Evolutionary conservation across 106 monocot species (phyloP).

Genomic region (Triglochin maritima): DNA sequence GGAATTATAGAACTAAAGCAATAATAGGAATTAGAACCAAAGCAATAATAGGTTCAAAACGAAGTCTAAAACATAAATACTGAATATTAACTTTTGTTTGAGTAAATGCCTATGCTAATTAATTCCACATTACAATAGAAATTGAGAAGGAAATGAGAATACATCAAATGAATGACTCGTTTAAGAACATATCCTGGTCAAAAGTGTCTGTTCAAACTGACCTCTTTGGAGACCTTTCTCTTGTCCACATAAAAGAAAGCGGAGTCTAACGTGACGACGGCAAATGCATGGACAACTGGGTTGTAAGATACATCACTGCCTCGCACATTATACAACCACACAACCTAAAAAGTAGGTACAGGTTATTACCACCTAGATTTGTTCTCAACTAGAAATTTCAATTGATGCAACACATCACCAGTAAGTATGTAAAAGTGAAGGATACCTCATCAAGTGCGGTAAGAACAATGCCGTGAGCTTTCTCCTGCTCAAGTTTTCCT

Average conservation of each 20-base stretch:
- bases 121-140: no score
- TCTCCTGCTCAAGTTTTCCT: constrained; percentile 54
- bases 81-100: no score
- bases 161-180: no score
- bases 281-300: constrained; percentile 93
- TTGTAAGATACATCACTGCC: constrained; percentile 82
- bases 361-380: background rate
- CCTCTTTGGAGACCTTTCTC: constrained; percentile 85
- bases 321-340: constrained; percentile 91
- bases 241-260: constrained; percentile 93
- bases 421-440: background rate
- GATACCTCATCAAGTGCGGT: constrained; percentile 92
- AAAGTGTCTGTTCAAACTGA: constrained; percentile 10
- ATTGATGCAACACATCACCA: background rate
- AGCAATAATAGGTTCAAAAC: no score
- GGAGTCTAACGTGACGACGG: constrained; percentile 57
- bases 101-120: no score
- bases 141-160: no score
- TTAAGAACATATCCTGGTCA: no score
- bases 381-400: background rate
- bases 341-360: constrained; percentile 41
- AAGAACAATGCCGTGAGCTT: constrained; percentile 53
- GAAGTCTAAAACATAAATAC: no score
- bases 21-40: no score
- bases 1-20: no score